Percentiles rank a stretch among this genome's conserved stretches.
Evolutionary conservation across 202 grass and related monocot genomes (phyloP).

Genomic region (Zoysia matrella): DNA sequence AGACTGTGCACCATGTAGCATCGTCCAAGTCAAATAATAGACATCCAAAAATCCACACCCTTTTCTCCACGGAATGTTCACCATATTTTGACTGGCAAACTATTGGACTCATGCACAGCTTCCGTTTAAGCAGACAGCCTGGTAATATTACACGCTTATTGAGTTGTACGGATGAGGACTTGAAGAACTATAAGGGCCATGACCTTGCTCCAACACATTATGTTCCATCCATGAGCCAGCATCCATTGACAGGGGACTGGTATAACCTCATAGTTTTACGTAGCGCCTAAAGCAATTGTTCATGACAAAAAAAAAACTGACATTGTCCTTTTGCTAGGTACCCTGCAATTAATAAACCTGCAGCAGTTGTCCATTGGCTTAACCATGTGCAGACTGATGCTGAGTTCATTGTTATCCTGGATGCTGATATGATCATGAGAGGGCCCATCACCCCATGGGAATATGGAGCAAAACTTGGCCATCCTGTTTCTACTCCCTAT

Average conservation of each 20-base stretch:
- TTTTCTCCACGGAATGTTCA: slow-evolving; percentile 99
- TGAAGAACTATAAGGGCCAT: slow-evolving; percentile 84
- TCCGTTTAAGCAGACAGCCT: slow-evolving; percentile 82
- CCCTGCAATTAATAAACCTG: slow-evolving; percentile 98
- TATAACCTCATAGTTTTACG: slow-evolving; percentile 48
- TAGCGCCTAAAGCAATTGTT: slow-evolving; percentile 27
- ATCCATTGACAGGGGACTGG: slow-evolving; percentile 97
- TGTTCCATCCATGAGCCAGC: slow-evolving; percentile 91
- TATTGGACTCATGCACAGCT: slow-evolving; percentile 87
- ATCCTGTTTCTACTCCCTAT: slow-evolving; percentile 96
- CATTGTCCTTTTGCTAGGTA: slow-evolving; percentile 66
- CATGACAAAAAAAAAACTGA: slow-evolving; percentile 1
- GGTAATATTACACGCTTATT: slow-evolving; percentile 93
- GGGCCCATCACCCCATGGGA: slow-evolving; percentile 96
- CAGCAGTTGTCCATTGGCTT: slow-evolving; percentile 95
- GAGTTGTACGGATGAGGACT: slow-evolving; percentile 83
- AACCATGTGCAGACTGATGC: slow-evolving; percentile 92
- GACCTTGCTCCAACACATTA: slow-evolving; percentile 93
- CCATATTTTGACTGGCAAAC: slow-evolving; percentile 99
- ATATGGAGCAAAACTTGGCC: slow-evolving; percentile 82
- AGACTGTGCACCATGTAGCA: slow-evolving; percentile 41
- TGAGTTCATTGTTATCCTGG: slow-evolving; percentile 91
- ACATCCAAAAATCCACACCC: slow-evolving; percentile 86
- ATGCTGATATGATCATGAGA: slow-evolving; percentile 99
- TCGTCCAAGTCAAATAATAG: slow-evolving; percentile 45